These are phyloP conservation scores for Daldinia bambusicola DNA, from an alignment of 495 filamentous ascomycete genomes.

Conservation along the genomic window DNA sequence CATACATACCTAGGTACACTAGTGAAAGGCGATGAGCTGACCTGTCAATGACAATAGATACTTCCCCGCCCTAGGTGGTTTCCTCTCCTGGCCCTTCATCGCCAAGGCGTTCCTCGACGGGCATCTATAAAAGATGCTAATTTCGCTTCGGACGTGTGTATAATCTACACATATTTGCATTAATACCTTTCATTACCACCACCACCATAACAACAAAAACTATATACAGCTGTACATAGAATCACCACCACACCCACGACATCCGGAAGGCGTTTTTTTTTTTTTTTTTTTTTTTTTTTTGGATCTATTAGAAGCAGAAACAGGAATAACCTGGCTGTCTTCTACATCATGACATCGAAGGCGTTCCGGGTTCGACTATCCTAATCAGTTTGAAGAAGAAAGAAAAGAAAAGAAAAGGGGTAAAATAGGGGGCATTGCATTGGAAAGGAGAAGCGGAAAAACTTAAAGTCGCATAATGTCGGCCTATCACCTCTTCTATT, in stretches of 20 bases:
- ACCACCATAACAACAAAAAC: background rate
- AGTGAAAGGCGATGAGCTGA: background rate
- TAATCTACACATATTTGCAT: background rate
- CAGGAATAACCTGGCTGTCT: slow-evolving; percentile 9
- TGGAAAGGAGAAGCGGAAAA: background rate
- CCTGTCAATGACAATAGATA: slow-evolving; percentile 25
- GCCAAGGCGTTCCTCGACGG: slow-evolving; percentile 24
- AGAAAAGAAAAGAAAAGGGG: background rate
- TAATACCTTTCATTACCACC: slow-evolving; percentile 11
- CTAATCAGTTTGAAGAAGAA: slow-evolving; percentile 10
- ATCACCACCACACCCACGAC: slow-evolving; percentile 6
- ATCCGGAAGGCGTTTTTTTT: slow-evolving; percentile 33
- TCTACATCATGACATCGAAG: slow-evolving; percentile 28
- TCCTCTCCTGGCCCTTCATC: slow-evolving; percentile 39
- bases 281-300: no score
- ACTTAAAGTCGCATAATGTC: slow-evolving; percentile 2
- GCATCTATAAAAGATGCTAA: slow-evolving; percentile 25
- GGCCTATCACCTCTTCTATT: slow-evolving; percentile 10
- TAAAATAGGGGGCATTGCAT: background rate
- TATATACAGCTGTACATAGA: slow-evolving; percentile 31
- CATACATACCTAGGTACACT: no score
- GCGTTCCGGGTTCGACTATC: slow-evolving; percentile 29
- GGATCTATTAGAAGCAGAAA: no score
- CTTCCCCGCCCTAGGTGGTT: slow-evolving; percentile 37
- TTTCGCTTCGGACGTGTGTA: slow-evolving; percentile 5